Conservation (phyloP, 306 rosid genomes). For the Fagus sylvatica region DNA sequence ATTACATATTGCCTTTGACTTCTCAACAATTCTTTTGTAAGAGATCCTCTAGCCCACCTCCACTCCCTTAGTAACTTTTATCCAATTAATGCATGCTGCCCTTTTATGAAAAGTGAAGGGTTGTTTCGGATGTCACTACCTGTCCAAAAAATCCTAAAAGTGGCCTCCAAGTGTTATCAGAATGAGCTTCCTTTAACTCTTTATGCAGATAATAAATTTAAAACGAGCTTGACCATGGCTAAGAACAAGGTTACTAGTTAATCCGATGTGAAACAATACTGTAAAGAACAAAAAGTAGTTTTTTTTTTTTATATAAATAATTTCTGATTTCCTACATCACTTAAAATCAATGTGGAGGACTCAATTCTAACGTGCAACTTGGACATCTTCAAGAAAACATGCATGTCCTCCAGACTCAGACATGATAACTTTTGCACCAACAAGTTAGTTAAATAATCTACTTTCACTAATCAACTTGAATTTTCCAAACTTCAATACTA, state of each 20-base stretch:
- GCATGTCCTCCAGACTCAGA: neutral
- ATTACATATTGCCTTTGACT: neutral
- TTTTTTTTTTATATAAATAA: neutral
- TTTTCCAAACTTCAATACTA: neutral
- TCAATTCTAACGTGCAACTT: neutral
- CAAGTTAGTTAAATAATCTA: neutral
- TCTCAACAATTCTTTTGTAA: neutral
- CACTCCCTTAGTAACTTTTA: neutral
- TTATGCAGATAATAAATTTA: neutral
- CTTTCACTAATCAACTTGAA: neutral
- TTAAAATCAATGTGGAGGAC: neutral
- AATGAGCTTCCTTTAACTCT: neutral
- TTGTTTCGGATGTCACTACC: neutral
- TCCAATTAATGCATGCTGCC: neutral
- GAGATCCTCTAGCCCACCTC: neutral
- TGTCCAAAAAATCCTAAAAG: neutral
- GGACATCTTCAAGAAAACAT: neutral
- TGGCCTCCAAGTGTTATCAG: neutral
- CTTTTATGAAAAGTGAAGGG: neutral
- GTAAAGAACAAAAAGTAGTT: neutral
- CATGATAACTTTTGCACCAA: neutral
- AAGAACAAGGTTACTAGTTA: neutral
- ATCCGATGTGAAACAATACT: neutral
- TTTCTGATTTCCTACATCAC: neutral
- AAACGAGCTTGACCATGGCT: neutral